Conservation (phyloP, 352 stramenopile species). For the Globisporangium paddicum region DNA sequence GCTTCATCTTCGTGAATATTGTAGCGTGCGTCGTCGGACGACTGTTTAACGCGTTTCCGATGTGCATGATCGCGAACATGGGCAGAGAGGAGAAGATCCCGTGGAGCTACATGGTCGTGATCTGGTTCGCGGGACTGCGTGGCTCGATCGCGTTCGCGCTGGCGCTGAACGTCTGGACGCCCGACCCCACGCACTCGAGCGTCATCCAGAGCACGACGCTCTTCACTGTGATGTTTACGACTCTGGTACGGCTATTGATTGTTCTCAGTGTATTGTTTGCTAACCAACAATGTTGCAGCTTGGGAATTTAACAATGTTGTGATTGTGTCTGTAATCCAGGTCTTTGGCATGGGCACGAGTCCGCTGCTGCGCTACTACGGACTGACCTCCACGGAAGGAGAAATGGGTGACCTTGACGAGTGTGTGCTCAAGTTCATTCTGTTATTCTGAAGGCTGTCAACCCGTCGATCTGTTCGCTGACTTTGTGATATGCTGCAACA, state of each 20-base stretch:
- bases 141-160: conserved; percentile 92
- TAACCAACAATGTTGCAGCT: background rate
- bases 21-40: conserved; percentile 58
- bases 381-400: conserved; percentile 38
- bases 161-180: conserved; percentile 63
- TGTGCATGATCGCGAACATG: conserved; percentile 73
- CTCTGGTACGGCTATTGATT: conserved; percentile 31
- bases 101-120: conserved; percentile 78
- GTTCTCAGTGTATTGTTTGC: background rate
- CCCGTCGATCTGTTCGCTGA: background rate
- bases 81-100: conserved; percentile 65
- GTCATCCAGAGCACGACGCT: conserved; percentile 77
- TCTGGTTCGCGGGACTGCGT: conserved; percentile 91
- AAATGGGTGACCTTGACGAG: conserved; percentile 39
- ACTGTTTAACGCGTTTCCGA: conserved; percentile 73
- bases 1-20: conserved; percentile 73
- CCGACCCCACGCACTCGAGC: conserved; percentile 43
- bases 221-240: conserved; percentile 83
- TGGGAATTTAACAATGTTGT: conserved; percentile 2
- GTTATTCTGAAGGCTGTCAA: background rate
- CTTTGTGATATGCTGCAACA: background rate
- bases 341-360: conserved; percentile 75
- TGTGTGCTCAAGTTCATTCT: conserved; percentile 21
- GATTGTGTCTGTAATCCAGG: conserved; percentile 17
- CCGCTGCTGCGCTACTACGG: conserved; percentile 54